phyloP scores from a whole-genome alignment of 1,139 yeast genomes.

The Suhomyces chickasaworum region DNA sequence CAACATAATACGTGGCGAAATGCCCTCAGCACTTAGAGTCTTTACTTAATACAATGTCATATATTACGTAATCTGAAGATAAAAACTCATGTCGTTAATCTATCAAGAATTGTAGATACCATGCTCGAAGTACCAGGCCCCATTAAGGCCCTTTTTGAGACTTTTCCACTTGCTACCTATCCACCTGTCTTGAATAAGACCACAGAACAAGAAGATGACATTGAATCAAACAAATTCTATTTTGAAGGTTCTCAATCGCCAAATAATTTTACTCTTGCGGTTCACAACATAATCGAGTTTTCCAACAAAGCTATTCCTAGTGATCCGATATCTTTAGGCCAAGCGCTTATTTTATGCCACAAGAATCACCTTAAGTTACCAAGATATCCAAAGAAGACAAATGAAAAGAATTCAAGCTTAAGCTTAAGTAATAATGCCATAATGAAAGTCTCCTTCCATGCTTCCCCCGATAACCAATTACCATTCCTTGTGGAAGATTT shows the following conservation, averaged over 20 bases:
- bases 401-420: neutral
- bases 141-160: constrained; percentile 46
- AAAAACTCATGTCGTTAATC: neutral
- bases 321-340: constrained; percentile 48
- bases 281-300: constrained; percentile 35
- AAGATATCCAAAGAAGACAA: neutral
- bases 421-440: constrained; percentile 23
- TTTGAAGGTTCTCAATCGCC: constrained; percentile 15
- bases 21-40: neutral
- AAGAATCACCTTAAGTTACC: constrained; percentile 41
- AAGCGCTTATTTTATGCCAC: constrained; percentile 34
- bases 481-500: constrained; percentile 50
- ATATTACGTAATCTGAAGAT: constrained; percentile 3
- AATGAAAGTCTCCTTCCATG: constrained; percentile 38
- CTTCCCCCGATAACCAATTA: constrained; percentile 43
- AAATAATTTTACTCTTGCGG: constrained; percentile 40
- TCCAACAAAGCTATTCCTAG: constrained; percentile 30
- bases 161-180: constrained; percentile 47
- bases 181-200: constrained; percentile 31
- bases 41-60: neutral
- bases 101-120: neutral
- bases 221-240: constrained; percentile 17
- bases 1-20: neutral
- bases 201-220: constrained; percentile 16
- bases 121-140: constrained; percentile 40